phyloP scores from a whole-genome alignment of 805 yeast species.

The Hanseniaspora vineae region DNA sequence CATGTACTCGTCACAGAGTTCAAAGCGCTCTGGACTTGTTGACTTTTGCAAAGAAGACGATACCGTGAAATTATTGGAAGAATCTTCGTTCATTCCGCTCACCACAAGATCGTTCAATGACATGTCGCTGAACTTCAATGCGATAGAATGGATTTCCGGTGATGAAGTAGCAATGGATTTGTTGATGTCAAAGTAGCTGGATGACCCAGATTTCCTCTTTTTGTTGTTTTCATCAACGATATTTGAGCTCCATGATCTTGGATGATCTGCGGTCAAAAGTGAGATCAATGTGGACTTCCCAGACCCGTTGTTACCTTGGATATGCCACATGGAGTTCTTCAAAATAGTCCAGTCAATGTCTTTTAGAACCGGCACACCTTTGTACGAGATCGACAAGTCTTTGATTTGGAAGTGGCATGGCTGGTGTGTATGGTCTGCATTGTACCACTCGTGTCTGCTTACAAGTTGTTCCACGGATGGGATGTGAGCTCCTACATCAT shows the following conservation, averaged over 20 bases:
- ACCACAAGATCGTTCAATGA: conserved; percentile 45
- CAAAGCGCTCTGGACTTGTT: conserved; percentile 22
- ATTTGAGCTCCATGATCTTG: conserved; percentile 81
- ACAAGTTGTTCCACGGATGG: conserved; percentile 12
- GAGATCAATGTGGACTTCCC: conserved; percentile 87
- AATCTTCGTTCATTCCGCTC: conserved; percentile 65
- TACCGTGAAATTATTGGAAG: conserved; percentile 29
- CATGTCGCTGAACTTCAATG: conserved; percentile 36
- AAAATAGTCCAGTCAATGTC: conserved; percentile 54
- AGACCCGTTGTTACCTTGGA: conserved; percentile 80
- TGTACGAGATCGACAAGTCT: conserved; percentile 52
- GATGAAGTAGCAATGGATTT: conserved; percentile 72
- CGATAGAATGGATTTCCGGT: conserved; percentile 87
- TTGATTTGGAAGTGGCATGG: conserved; percentile 35
- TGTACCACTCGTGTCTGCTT: conserved; percentile 14
- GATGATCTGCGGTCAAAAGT: conserved; percentile 85
- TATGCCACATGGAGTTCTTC: conserved; percentile 75
- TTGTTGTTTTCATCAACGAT: conserved; percentile 46
- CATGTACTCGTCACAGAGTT: conserved; percentile 32
- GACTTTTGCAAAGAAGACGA: not conserved
- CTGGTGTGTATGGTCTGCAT: conserved; percentile 1
- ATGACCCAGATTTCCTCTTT: conserved; percentile 59
- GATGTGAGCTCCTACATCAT: not conserved
- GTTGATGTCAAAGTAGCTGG: conserved; percentile 69
- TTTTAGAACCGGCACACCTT: conserved; percentile 44